Percentiles rank a stretch among this genome's conserved stretches.
These are phyloP conservation scores for Phytophthora crassamura DNA, from an alignment of 352 stramenopile genomes.

Conservation along the genomic window DNA sequence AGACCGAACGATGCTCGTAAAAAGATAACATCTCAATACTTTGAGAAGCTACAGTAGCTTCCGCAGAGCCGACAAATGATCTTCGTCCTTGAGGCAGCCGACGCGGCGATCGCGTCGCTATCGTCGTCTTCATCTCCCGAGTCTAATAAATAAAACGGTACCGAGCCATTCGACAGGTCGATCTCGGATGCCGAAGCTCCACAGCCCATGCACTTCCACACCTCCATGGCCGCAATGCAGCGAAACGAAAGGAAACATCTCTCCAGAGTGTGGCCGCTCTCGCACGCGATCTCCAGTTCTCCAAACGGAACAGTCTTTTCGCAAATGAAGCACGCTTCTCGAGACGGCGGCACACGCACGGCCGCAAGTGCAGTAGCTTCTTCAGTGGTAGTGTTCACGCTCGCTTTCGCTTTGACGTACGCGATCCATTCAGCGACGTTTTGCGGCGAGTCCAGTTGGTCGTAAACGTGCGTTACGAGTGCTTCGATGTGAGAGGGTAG, in stretches of 20 bases:
- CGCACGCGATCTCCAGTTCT: constrained; percentile 68
- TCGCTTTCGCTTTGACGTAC: constrained; percentile 42
- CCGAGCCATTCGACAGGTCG: constrained; percentile 40
- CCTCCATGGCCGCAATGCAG: constrained; percentile 66
- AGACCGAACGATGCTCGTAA: constrained; percentile 36
- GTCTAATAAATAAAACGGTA: constrained; percentile 77
- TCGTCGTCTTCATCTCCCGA: constrained; percentile 31
- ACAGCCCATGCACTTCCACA: constrained; percentile 87
- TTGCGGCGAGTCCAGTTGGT: constrained; percentile 55
- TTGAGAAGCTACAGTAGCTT: constrained; percentile 82
- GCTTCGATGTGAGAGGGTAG: constrained; percentile 41
- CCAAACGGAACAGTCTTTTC: constrained; percentile 64
- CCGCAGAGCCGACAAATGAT: constrained; percentile 77
- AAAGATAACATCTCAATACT: constrained; percentile 49
- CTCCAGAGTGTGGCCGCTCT: constrained; percentile 68
- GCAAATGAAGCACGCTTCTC: constrained; percentile 78
- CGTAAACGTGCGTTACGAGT: constrained; percentile 69
- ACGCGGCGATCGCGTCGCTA: background rate
- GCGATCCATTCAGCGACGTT: constrained; percentile 49
- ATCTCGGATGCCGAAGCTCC: constrained; percentile 67
- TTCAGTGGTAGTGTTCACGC: background rate
- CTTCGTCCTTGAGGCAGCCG: constrained; percentile 28
- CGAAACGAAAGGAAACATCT: constrained; percentile 83
- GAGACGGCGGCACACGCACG: constrained; percentile 42
- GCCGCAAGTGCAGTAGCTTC: background rate